Base-by-base conservation (phyloP, 768 basidiomycete genomes). In the Dioszegia hungarica region DNA sequence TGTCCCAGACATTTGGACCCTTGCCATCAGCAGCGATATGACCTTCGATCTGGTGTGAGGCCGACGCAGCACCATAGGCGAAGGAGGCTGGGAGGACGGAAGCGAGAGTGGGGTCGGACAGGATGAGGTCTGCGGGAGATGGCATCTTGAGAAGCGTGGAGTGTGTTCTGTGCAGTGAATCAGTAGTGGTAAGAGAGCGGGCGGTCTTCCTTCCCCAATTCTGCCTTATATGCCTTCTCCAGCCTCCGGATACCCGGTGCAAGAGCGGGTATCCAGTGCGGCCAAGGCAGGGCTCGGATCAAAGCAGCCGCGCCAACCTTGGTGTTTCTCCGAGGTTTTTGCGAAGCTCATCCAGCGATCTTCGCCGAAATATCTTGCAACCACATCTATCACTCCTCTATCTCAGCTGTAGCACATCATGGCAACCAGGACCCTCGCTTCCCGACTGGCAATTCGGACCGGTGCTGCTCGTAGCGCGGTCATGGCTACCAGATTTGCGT, bases 1-100 rank as follows among this genome's bases (percentile, higher is more conserved):
- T 52, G 31, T 65, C 63, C 57, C 61, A 60, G 0, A 62, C 52
- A 39, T 49, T 57, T 11, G 39, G 55, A 17, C 67, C 63, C 43
- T 62, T 68, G 2, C 67, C 67, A 41, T 65, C 63, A 1, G 51
- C 63, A 19, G 43, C 43, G 43, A 61, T 50, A 31, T 49, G 51
- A 10, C 67, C 67, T 49, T 68, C 67, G 14, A 64, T 56, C 39
- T 68, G 67, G 47, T 60, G 57, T 5, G 61, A 40, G 19, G 67
- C 67, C 11, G 67, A 60, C 0, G 67, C 60, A 22, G 25, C 50
- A 17, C 63, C 67, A 24, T 59, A 63, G 8, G 49, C 38, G 46
- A 68, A 68, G 17, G 50, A 53, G 5, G 43, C 5, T 5, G 63
- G 63, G 11, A 68, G 61, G 36, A 47, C 28, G 27, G 3, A 24